These are phyloP conservation scores for Ogataea parapolymorpha DNA, from an alignment of 805 yeast genomes.

Conservation along the genomic window DNA sequence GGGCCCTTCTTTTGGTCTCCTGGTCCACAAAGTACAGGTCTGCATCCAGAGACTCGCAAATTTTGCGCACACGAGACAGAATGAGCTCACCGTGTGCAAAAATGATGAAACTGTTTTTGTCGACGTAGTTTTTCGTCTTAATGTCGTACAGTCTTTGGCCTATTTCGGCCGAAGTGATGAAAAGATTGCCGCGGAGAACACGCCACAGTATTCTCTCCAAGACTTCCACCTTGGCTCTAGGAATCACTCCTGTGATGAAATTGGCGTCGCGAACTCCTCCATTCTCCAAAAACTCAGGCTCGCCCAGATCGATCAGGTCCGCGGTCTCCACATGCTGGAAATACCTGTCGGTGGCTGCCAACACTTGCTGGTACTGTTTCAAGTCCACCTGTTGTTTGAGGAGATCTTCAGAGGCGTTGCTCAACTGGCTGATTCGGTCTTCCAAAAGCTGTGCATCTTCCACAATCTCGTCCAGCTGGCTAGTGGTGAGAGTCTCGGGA, in stretches of 20 bases:
- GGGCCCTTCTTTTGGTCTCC: constrained; percentile 35
- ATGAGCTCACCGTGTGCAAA: constrained; percentile 88
- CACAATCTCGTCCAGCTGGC: constrained; percentile 67
- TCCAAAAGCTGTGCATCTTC: constrained; percentile 66
- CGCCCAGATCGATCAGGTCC: constrained; percentile 32
- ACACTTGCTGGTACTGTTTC: constrained; percentile 67
- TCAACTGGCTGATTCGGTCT: constrained; percentile 67
- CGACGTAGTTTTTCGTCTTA: constrained; percentile 51
- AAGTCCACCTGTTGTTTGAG: constrained; percentile 60
- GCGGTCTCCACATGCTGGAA: constrained; percentile 31
- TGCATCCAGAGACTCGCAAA: constrained; percentile 89
- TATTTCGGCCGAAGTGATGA: constrained; percentile 69
- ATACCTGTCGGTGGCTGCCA: constrained; percentile 47
- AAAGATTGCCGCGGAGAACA: constrained; percentile 87
- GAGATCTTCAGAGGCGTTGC: constrained; percentile 63
- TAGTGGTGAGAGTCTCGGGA: constrained; percentile 23
- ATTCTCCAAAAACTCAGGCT: constrained; percentile 38
- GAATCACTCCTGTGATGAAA: constrained; percentile 79
- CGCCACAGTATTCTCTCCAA: constrained; percentile 89
- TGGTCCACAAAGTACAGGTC: constrained; percentile 61
- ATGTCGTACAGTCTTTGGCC: constrained; percentile 65
- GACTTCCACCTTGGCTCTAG: constrained; percentile 62
- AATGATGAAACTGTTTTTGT: constrained; percentile 80
- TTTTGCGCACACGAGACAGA: constrained; percentile 67
- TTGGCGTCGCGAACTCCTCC: constrained; percentile 38